A percentile compares a stretch with the other conserved stretches of the same genome.
These are phyloP conservation scores for Collybia sp. DNA, from an alignment of 768 basidiomycete genomes.

Conservation along the genomic window DNA sequence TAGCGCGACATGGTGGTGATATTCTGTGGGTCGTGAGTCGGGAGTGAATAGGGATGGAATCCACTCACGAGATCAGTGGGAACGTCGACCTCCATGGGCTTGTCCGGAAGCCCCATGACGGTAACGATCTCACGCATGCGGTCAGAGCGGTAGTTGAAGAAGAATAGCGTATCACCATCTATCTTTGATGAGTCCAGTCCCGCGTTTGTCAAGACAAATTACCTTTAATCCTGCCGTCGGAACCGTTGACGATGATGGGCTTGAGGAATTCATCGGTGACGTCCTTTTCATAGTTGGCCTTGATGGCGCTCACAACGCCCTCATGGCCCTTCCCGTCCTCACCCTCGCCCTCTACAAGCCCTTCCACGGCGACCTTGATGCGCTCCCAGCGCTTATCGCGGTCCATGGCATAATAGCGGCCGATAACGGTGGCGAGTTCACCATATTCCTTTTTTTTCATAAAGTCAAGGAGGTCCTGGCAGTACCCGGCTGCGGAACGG, in stretches of 20 bases:
- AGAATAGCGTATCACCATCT: slow-evolving; percentile 89
- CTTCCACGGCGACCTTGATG: slow-evolving; percentile 95
- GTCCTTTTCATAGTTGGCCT: slow-evolving; percentile 75
- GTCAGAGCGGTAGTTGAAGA: slow-evolving; percentile 97
- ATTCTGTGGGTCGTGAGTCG: slow-evolving; percentile 34
- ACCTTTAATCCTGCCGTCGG: slow-evolving; percentile 80
- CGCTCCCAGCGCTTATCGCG: no score
- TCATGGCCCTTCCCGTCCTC: no score
- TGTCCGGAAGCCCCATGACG: slow-evolving; percentile 77
- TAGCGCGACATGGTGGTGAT: slow-evolving; percentile 95
- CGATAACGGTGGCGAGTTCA: slow-evolving; percentile 79
- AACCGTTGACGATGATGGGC: slow-evolving; percentile 84
- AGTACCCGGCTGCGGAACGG: no score
- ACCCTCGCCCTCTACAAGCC: no score
- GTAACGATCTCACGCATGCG: slow-evolving; percentile 89
- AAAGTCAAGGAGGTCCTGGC: slow-evolving; percentile 75
- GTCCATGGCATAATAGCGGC: slow-evolving; percentile 96
- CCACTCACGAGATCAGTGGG: slow-evolving; percentile 73
- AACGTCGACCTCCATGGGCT: slow-evolving; percentile 78
- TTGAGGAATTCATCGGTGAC: slow-evolving; percentile 95
- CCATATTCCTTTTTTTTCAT: slow-evolving; percentile 74
- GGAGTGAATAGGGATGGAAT: neutral
- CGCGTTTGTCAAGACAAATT: no score
- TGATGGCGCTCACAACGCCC: no score
- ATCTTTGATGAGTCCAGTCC: neutral